Evolutionary conservation across 164 flowering plant species (phyloP).

Genomic region (Chimonanthus praecox): DNA sequence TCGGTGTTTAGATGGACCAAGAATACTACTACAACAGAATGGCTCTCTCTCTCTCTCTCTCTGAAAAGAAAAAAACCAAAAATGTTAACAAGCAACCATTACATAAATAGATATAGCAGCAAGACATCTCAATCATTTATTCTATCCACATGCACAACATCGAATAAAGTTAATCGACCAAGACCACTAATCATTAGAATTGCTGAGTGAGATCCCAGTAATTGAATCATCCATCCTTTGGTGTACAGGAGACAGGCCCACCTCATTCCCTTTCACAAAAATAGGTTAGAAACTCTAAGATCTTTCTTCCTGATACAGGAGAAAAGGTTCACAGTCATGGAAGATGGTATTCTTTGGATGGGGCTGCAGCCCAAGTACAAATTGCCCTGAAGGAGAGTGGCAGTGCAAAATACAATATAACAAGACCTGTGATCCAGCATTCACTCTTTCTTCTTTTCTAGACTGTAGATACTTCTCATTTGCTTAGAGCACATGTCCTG

Average conservation of each 20-base stretch:
- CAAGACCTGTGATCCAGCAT: neutral
- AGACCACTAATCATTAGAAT: neutral
- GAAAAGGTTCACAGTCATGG: neutral
- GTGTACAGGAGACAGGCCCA: neutral
- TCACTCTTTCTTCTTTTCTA: conserved; percentile 18
- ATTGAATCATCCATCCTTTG: neutral
- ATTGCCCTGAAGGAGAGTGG: neutral
- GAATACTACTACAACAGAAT: too few species aligned
- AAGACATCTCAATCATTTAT: conserved; percentile 2
- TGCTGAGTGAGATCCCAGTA: neutral
- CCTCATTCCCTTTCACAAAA: neutral
- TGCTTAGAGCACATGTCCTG: conserved; percentile 73
- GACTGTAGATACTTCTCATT: conserved; percentile 55
- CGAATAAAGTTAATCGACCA: neutral
- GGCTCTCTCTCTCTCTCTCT: too few species aligned
- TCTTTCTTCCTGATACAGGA: too few species aligned
- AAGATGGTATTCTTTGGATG: neutral
- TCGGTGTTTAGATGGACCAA: too few species aligned
- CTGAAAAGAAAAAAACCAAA: too few species aligned
- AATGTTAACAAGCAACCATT: too few species aligned
- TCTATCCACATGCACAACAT: neutral
- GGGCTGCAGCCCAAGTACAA: neutral
- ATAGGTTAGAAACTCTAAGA: neutral
- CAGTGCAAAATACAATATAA: neutral
- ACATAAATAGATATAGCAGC: neutral